These are phyloP conservation scores for Hysterium pulicare DNA, from an alignment of 2,329 filamentous ascomycete genomes.

Conservation along the genomic window DNA sequence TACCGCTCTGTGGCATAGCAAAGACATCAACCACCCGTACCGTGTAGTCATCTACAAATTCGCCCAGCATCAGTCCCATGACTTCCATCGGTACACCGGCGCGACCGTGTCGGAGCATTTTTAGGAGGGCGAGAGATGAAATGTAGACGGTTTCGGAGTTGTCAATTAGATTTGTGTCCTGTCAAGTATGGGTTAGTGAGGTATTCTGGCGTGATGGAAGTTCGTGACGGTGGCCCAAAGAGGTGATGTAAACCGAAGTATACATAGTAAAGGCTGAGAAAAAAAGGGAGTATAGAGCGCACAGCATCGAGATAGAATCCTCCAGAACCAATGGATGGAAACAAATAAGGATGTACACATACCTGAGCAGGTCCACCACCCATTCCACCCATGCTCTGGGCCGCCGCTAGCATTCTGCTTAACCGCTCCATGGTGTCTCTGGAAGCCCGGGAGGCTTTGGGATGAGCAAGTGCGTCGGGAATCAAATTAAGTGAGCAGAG, in stretches of 20 bases:
- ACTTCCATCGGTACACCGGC: conserved; percentile 99
- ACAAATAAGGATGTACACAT: conserved; percentile 28
- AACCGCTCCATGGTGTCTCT: conserved; percentile 74
- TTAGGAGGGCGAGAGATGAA: conserved; percentile 91
- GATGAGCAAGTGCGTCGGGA: conserved; percentile 6
- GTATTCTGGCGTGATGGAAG: conserved; percentile 12
- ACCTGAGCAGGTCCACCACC: conserved; percentile 61
- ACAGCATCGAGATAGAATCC: too few relatives aligned
- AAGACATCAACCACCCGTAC: conserved; percentile 98
- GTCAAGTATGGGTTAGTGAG: too few relatives aligned
- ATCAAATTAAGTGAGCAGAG: conserved; percentile 2
- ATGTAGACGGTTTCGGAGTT: conserved; percentile 99
- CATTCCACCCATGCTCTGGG: conserved; percentile 65
- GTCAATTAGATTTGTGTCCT: conserved; percentile 95
- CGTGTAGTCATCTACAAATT: conserved; percentile 98
- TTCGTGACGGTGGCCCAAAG: background rate
- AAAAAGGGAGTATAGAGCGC: too few relatives aligned
- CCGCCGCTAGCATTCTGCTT: conserved; percentile 78
- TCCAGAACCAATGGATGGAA: background rate
- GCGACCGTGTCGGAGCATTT: conserved; percentile 97
- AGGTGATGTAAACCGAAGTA: too few relatives aligned
- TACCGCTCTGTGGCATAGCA: conserved; percentile 98
- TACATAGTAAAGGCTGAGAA: too few relatives aligned
- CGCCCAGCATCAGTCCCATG: conserved; percentile 98
- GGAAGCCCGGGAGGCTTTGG: conserved; percentile 1